Base-by-base conservation (phyloP, 1,284 basidiomycete genomes). In the Gomphus sp. region DNA sequence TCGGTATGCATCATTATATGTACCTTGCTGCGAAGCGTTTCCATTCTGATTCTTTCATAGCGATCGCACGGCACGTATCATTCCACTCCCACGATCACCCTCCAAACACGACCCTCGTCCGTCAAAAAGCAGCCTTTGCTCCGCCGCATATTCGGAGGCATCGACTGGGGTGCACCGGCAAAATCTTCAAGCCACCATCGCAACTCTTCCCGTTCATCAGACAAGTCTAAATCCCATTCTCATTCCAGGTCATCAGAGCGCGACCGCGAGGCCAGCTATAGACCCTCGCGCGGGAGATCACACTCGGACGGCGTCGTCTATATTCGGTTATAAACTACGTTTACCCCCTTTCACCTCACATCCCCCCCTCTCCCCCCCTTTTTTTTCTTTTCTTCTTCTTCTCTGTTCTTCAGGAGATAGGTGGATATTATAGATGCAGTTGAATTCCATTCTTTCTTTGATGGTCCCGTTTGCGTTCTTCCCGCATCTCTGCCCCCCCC, bases 91-190 rank as follows among this genome's bases (percentile, higher is more conserved):
- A 58, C 57, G 22, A 51, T 57, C 34, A 36, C 49, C 14, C 57
- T 52, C 16, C 57, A 57, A n/a, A 9, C 57, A 34, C 57, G 57
- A 2, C 16, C 56, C 3, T 25, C 39, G 6, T 25, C 57, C 11
- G 33, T 28, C n/a, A 58, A 58, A 52, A 58, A 58, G 51, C 37
- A 50, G 5, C 57, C 57, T 52, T 33, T 58, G 28, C 22, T 58
- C 10, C 57, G 57, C n/a, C 49, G 57, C 28, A 36, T 58, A 22
- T 58, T 58, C 22, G 56, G 55, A 47, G 45, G 41, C 36, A 16
- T 57, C 16, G 56, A 58, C 7, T 58, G 57, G 57, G 50, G 57
- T 18, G 18, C 57, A 33, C 50, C 50, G 25, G 10, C 36, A 16
- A 50, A 31, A 51, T 18, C 55, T 33, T 49, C 41, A 25, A 41